A percentile compares a stretch with the other conserved stretches of the same genome.
phyloP scores from a whole-genome alignment of 2,329 filamentous ascomycete genomes.

The Didymellaceae sp. region DNA sequence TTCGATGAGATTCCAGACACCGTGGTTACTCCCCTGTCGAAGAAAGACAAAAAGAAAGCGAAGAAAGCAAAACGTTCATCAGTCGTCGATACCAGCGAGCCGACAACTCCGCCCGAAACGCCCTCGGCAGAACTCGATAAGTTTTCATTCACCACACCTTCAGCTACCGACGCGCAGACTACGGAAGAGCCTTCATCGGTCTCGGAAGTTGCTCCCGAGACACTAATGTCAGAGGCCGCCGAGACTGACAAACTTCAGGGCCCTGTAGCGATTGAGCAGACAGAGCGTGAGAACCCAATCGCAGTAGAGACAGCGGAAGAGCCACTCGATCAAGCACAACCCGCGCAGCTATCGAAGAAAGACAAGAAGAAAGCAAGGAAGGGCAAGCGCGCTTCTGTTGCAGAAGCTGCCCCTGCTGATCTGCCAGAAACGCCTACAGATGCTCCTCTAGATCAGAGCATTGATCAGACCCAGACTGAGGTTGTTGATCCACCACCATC shows the following conservation, averaged over 20 bases:
- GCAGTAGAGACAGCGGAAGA: neutral
- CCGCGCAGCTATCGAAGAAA: neutral
- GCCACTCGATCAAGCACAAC: neutral
- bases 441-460: neutral
- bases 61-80: conserved; percentile 29
- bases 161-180: neutral
- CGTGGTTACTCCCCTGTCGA: conserved; percentile 18
- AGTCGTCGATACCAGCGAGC: conserved; percentile 10
- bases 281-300: neutral
- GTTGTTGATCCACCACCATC: neutral
- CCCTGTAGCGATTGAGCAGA: neutral
- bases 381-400: neutral
- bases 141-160: neutral
- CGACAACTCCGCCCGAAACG: conserved; percentile 2
- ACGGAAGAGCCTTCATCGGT: neutral
- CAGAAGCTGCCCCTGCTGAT: neutral
- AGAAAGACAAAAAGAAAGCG: conserved; percentile 35
- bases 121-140: neutral
- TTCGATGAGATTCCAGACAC: neutral
- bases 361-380: conserved; percentile 2
- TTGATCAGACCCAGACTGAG: neutral
- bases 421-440: neutral
- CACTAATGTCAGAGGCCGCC: neutral
- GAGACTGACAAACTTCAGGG: neutral
- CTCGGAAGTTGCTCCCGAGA: neutral